Conservation (phyloP, 306 rosid genomes). For the Pyrus communis region DNA sequence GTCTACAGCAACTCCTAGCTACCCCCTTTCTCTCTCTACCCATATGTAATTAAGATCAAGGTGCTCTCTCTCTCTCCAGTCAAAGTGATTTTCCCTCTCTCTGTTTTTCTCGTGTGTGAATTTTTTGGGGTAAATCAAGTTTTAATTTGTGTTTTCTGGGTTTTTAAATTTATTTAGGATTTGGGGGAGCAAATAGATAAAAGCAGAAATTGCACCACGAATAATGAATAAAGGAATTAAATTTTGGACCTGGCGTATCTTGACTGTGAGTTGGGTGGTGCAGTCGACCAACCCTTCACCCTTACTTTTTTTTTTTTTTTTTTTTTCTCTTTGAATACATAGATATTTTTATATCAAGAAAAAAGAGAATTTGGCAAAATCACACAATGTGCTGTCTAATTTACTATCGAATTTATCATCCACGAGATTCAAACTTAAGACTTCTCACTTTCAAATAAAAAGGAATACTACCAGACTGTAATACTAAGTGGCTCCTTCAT, state of each 20-base stretch:
- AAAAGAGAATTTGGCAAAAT: too few species aligned
- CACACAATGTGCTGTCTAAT: rapidly evolving
- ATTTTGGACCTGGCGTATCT: not conserved
- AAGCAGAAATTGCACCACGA: not conserved
- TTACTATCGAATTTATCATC: too few species aligned
- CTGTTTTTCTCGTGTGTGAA: not conserved
- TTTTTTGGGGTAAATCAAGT: not conserved
- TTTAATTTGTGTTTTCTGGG: not conserved
- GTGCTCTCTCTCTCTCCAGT: not conserved
- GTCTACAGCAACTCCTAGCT: constrained; percentile 40
- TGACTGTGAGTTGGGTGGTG: constrained; percentile 33
- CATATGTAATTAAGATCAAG: not conserved
- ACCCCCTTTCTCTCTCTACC: constrained; percentile 12
- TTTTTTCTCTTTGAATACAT: too few species aligned
- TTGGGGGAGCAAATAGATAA: not conserved
- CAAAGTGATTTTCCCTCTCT: not conserved
- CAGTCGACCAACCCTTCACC: constrained; percentile 45
- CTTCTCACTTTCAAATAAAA: too few species aligned
- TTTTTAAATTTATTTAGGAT: not conserved
- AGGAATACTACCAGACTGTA: too few species aligned
- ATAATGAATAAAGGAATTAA: not conserved
- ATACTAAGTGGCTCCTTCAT: rapidly evolving
- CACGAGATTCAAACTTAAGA: too few species aligned
- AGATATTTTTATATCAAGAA: too few species aligned
- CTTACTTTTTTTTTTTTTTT: not conserved